These are phyloP conservation scores for Suhomyces kunorum DNA, from an alignment of 1,139 yeast genomes.

Conservation along the genomic window DNA sequence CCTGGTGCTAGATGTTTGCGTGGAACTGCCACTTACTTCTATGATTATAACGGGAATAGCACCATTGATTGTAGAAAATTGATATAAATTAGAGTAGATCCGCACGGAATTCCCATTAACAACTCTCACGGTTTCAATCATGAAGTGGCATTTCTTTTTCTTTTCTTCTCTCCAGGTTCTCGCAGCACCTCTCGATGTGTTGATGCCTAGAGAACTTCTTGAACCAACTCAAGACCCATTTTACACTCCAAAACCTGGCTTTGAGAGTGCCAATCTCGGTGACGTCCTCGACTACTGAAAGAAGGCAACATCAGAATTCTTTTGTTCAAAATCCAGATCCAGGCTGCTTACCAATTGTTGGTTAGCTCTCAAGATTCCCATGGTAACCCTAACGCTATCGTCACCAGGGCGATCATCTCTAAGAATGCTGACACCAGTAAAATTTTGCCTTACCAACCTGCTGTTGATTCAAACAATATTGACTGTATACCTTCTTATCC, in stretches of 20 bases:
- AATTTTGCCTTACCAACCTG: slow-evolving; percentile 36
- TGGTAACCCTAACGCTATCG: slow-evolving; percentile 34
- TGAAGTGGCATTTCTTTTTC: too few relatives aligned
- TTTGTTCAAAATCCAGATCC: slow-evolving; percentile 15
- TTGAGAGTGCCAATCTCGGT: slow-evolving; percentile 26
- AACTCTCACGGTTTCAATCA: too few relatives aligned
- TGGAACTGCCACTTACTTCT: too few relatives aligned
- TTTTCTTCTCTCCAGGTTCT: too few relatives aligned
- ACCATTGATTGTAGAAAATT: too few relatives aligned
- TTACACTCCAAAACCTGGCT: slow-evolving; percentile 29
- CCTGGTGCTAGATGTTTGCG: too few relatives aligned
- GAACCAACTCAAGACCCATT: too few relatives aligned
- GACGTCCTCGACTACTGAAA: slow-evolving; percentile 27
- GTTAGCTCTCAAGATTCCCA: slow-evolving; percentile 35
- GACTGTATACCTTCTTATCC: slow-evolving; percentile 39
- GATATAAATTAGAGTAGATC: too few relatives aligned
- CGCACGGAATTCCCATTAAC: too few relatives aligned
- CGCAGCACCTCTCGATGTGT: too few relatives aligned
- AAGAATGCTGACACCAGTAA: slow-evolving; percentile 29
- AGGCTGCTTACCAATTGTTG: slow-evolving; percentile 33
- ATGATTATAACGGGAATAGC: too few relatives aligned
- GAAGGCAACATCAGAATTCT: background rate
- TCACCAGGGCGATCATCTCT: slow-evolving; percentile 34
- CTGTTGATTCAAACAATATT: slow-evolving; percentile 31
- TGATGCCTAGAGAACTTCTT: too few relatives aligned